A percentile compares a stretch with the other conserved stretches of the same genome.
phyloP scores from a whole-genome alignment of 2,329 filamentous ascomycete genomes.

The Cercospora sp. region DNA sequence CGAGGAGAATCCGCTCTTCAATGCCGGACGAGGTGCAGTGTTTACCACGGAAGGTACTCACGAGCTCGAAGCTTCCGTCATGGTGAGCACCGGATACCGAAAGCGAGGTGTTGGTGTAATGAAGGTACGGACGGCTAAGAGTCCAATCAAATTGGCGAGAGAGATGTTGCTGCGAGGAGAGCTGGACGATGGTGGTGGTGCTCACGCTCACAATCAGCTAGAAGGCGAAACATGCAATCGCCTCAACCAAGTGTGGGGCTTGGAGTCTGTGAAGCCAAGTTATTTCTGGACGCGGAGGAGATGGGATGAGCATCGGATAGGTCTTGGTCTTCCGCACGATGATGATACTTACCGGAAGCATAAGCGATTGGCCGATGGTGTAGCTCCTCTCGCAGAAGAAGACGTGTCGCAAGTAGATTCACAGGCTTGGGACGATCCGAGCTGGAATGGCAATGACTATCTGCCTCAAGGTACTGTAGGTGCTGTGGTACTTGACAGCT shows the following conservation, averaged over 20 bases:
- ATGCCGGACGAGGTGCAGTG: conserved; percentile 79
- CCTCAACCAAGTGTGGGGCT: conserved; percentile 66
- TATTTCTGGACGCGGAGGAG: conserved; percentile 79
- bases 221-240: conserved; percentile 67
- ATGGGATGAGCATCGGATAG: conserved; percentile 75
- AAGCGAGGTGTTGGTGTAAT: conserved; percentile 80
- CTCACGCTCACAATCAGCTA: conserved; percentile 70
- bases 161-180: conserved; percentile 70
- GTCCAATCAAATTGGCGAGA: conserved; percentile 73
- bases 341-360: conserved; percentile 46
- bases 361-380: conserved; percentile 41
- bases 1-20: conserved; percentile 81
- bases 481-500: conserved; percentile 75
- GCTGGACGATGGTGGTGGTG: conserved; percentile 58
- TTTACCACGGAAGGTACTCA: conserved; percentile 82
- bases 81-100: conserved; percentile 71
- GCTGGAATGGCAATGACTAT: conserved; percentile 64
- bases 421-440: not conserved
- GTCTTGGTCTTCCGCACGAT: conserved; percentile 50
- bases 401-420: not conserved
- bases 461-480: conserved; percentile 83
- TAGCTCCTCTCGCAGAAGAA: not conserved
- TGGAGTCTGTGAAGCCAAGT: conserved; percentile 66
- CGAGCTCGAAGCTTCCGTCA: conserved; percentile 83
- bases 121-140: conserved; percentile 70